phyloP scores from a whole-genome alignment of 768 basidiomycete species.

The Sistotremastrum suecicum region DNA sequence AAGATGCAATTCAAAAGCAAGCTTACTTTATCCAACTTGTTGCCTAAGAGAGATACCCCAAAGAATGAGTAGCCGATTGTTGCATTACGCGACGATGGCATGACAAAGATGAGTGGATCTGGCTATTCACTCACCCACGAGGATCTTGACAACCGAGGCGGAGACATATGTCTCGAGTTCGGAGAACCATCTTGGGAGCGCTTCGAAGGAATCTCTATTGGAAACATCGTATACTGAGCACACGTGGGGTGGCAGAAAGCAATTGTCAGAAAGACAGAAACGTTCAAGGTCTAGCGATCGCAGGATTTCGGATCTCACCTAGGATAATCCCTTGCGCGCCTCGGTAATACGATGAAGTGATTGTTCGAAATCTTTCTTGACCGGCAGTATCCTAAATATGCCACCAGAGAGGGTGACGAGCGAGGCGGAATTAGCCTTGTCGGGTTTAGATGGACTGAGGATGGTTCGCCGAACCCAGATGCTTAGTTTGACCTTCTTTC shows the following conservation, averaged over 20 bases:
- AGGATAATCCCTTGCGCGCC: conserved; percentile 76
- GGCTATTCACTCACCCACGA: conserved; percentile 53
- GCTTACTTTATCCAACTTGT: neutral
- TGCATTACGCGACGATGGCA: too few relatives aligned
- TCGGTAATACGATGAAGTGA: conserved; percentile 91
- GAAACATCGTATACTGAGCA: conserved; percentile 97
- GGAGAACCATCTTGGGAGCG: conserved; percentile 82
- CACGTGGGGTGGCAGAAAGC: conserved; percentile 4
- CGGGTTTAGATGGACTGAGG: neutral
- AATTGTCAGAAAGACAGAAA: neutral
- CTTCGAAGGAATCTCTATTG: conserved; percentile 84
- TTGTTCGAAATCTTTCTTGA: conserved; percentile 91
- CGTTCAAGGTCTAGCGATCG: neutral
- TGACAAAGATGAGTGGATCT: neutral
- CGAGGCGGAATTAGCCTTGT: neutral
- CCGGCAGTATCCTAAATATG: conserved; percentile 78
- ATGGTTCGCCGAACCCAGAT: conserved; percentile 69
- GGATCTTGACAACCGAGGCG: conserved; percentile 76
- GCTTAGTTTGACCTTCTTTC: conserved; percentile 79
- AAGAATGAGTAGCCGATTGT: too few relatives aligned
- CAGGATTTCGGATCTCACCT: conserved; percentile 23
- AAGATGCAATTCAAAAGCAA: neutral
- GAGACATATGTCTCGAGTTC: conserved; percentile 92
- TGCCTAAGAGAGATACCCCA: too few relatives aligned
- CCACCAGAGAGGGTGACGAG: neutral